Evolutionary conservation across 2,329 filamentous ascomycete genomes (phyloP).

Genomic region (Aspergillus sp.): DNA sequence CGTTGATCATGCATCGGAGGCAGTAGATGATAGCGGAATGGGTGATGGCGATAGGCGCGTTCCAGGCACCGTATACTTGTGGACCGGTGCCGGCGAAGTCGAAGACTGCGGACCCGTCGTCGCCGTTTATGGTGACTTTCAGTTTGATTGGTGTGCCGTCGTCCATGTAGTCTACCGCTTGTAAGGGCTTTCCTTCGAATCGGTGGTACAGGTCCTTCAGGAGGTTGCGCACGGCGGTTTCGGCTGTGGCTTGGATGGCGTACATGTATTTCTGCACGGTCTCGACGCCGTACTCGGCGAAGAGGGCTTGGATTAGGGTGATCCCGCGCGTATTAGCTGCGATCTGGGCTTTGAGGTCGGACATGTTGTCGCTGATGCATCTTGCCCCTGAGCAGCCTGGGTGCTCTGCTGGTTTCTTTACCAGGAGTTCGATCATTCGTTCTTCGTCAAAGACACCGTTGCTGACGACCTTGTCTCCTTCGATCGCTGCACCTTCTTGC

Average conservation of each 20-base stretch:
- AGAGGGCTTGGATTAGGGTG: conserved; percentile 70
- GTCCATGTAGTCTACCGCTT: conserved; percentile 81
- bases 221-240: conserved; percentile 70
- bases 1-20: conserved; percentile 73
- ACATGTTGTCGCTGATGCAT: conserved; percentile 78
- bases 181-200: conserved; percentile 69
- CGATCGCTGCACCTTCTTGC: conserved; percentile 50
- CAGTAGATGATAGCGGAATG: conserved; percentile 86
- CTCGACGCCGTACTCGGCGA: conserved; percentile 73
- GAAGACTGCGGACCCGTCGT: conserved; percentile 74
- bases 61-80: conserved; percentile 77
- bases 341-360: conserved; percentile 82
- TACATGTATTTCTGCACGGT: conserved; percentile 83
- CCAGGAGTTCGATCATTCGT: conserved; percentile 69
- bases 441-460: conserved; percentile 77
- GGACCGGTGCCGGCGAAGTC: conserved; percentile 77
- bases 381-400: conserved; percentile 76
- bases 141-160: conserved; percentile 77
- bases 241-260: conserved; percentile 78
- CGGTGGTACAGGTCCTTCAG: conserved; percentile 69
- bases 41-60: conserved; percentile 78
- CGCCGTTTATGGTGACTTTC: conserved; percentile 70
- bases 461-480: conserved; percentile 64
- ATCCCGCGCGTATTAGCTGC: conserved; percentile 87
- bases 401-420: conserved; percentile 71